Evolutionary conservation across 2,329 filamentous ascomycete genomes (phyloP).

Genomic region (Juglanconis juglandina): DNA sequence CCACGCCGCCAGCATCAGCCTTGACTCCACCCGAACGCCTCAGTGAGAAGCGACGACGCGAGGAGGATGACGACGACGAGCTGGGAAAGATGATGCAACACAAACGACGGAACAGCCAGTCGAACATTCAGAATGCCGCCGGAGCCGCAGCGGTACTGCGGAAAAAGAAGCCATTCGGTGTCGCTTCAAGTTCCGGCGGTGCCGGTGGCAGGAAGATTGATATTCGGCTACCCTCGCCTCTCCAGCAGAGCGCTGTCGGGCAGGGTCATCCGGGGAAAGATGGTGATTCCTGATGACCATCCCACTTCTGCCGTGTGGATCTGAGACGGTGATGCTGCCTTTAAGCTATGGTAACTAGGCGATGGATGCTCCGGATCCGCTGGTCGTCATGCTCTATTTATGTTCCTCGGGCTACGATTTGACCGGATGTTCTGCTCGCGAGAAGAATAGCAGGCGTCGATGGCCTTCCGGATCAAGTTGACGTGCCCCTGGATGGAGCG

Average conservation of each 20-base stretch:
- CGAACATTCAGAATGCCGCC: constrained; percentile 41
- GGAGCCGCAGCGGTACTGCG: constrained; percentile 36
- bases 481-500: neutral
- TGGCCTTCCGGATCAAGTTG: neutral
- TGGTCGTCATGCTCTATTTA: neutral
- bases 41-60: constrained; percentile 83
- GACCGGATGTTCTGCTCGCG: neutral
- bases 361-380: neutral
- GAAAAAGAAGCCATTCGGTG: constrained; percentile 45
- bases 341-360: neutral
- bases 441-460: neutral
- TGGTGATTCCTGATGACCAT: constrained; percentile 33
- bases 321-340: neutral
- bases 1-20: constrained; percentile 27
- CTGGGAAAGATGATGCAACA: constrained; percentile 73
- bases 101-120: constrained; percentile 60
- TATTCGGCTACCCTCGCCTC: constrained; percentile 51
- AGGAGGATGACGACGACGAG: constrained; percentile 91
- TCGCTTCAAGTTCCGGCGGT: constrained; percentile 35
- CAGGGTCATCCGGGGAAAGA: constrained; percentile 36
- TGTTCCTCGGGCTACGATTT: neutral
- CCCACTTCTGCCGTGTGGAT: neutral
- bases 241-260: constrained; percentile 34
- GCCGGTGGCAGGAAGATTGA: constrained; percentile 52
- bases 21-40: constrained; percentile 72